phyloP scores from a whole-genome alignment of 106 monocot species.

The Gastrodia elata region DNA sequence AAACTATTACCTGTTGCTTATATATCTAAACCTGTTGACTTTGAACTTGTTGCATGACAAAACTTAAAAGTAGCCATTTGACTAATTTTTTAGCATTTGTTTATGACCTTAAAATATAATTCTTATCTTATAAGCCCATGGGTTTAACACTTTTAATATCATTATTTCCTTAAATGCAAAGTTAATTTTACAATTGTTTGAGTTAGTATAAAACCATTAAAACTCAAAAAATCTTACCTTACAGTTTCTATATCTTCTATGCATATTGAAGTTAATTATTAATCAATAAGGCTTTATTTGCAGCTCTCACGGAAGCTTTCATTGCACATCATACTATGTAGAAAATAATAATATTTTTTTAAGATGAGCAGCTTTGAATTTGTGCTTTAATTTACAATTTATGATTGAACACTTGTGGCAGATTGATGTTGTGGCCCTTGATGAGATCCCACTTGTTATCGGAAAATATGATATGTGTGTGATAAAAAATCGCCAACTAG shows the following conservation, averaged over 20 bases:
- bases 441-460: conserved; percentile 65
- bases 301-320: not conserved
- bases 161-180: no score
- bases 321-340: not conserved
- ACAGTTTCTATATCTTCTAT: not conserved
- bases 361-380: not conserved
- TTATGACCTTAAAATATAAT: no score
- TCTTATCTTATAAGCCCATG: no score
- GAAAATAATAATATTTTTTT: not conserved
- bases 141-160: no score
- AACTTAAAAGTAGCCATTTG: no score
- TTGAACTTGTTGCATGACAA: no score
- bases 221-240: not conserved
- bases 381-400: not conserved
- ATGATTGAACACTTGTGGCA: conserved; percentile 12
- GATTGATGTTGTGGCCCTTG: conserved; percentile 66
- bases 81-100: no score
- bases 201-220: no score
- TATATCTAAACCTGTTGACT: no score
- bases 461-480: conserved; percentile 75
- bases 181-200: no score
- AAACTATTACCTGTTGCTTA: no score
- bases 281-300: not conserved
- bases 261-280: not conserved
- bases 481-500: conserved; percentile 37